These are phyloP conservation scores for Tetrahymena thermophila DNA, from an alignment of 73 alveolate genomes.

Conservation along the genomic window DNA sequence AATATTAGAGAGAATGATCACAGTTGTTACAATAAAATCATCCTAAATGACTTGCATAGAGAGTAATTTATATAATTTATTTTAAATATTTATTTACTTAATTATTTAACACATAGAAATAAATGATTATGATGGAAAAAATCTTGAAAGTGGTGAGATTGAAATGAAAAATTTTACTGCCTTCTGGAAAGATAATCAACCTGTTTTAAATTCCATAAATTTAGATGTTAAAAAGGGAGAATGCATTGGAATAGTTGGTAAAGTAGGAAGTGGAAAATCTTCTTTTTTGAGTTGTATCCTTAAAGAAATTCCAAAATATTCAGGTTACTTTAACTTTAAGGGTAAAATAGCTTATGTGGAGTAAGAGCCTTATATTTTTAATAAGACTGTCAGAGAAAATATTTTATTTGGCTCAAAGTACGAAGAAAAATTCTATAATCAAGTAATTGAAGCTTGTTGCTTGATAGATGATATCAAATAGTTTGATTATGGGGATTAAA, in stretches of 20 bases:
- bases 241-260: slow-evolving; percentile 61
- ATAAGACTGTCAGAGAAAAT: slow-evolving; percentile 40
- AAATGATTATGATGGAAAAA: not conserved
- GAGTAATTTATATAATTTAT: not conserved
- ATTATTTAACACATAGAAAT: not conserved
- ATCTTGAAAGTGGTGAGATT: not conserved
- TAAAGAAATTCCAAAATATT: slow-evolving; percentile 39
- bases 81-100: not conserved
- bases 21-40: not conserved
- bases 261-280: slow-evolving; percentile 72
- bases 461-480: slow-evolving; percentile 51
- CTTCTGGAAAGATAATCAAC: slow-evolving; percentile 11
- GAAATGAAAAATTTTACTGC: slow-evolving; percentile 11
- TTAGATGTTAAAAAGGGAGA: slow-evolving; percentile 43
- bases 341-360: slow-evolving; percentile 21
- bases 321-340: slow-evolving; percentile 7
- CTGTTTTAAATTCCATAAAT: slow-evolving; percentile 39
- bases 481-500: slow-evolving; percentile 59
- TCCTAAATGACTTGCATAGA: not conserved
- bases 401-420: slow-evolving; percentile 51
- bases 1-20: not conserved
- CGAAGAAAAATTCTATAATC: slow-evolving; percentile 50
- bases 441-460: slow-evolving; percentile 52
- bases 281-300: slow-evolving; percentile 45
- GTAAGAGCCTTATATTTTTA: slow-evolving; percentile 20